Base-by-base conservation (phyloP, 345 rosid genomes). In the Sisymbrium irio region DNA sequence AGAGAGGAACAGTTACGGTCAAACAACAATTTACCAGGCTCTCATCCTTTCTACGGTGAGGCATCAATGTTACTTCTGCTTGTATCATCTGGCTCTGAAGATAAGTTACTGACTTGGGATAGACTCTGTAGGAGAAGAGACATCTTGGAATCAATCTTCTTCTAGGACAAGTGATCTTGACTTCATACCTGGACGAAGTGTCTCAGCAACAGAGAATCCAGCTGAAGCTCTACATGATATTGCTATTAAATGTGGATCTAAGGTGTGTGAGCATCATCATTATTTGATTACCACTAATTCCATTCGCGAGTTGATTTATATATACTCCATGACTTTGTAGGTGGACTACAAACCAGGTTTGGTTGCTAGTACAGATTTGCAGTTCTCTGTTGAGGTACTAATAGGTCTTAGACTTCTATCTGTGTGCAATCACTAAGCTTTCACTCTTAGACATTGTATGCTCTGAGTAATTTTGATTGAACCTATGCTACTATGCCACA, bases 211-310 rank as follows among this genome's bases (percentile, higher is more conserved):
- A 59, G 96, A 91, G 78, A 78, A 84, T 75, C 78, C 93, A 6
- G 87, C 81, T 59, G 82, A 62, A 58, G 87, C 76, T 49, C 77
- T 96, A 69, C 93, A 83, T 72, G 92, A 81, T 46, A 92, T 96
- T 82, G 98, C 98, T 27, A 75, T 67, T 74, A 90, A 85, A 79
- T 90, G 93, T 79, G 97, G 98, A 78, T 47, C 91, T 62, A 96
- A 89, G 97, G 99, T 92, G 19, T 51, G 81, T 73, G 62, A 53
- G 30, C 67, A 22, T 37, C 50, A 14, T 35, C 17, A 56, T 41
- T 36, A 9, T 32, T 27, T 13, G 17, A 25, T 69, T 69, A 42
- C 65, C 47, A 27, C 28, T 33, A 15, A 35, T 36, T 56, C 44
- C 45, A 49, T 20, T 32, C 6, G 15, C 35, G 64, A 45, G 56